Percentiles rank a stretch among this genome's conserved stretches.
Evolutionary conservation across 2,329 filamentous ascomycete species (phyloP).

Genomic region (Myriosclerotinia curreyana): DNA sequence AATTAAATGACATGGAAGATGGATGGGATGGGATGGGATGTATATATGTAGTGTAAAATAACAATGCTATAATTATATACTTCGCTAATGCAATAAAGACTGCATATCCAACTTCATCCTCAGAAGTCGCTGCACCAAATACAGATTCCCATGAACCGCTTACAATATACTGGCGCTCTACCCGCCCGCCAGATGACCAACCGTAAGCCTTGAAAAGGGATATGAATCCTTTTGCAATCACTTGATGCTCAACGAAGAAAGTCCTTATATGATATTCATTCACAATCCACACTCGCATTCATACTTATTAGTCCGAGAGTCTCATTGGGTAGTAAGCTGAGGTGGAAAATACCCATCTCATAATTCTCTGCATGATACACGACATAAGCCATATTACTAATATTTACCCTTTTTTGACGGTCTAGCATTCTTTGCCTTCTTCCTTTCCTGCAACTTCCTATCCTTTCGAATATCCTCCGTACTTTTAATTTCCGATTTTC

Average conservation of each 20-base stretch:
- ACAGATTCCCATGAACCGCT: neutral
- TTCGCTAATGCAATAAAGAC: no score
- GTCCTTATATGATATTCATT: neutral
- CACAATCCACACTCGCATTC: no score
- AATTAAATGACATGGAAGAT: no score
- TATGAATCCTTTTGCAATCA: neutral
- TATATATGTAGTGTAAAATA: no score
- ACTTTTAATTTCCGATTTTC: conserved; percentile 75
- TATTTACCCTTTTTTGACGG: conserved; percentile 58
- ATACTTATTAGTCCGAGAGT: neutral
- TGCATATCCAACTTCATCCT: no score
- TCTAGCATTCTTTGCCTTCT: conserved; percentile 83
- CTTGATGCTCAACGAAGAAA: neutral
- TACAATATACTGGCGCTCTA: neutral
- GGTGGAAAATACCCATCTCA: conserved; percentile 17
- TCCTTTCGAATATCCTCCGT: conserved; percentile 82
- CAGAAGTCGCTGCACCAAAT: no score
- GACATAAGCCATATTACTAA: conserved; percentile 11
- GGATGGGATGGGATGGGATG: no score
- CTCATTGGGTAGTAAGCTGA: neutral
- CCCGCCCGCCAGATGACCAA: neutral
- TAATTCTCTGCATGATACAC: conserved; percentile 24
- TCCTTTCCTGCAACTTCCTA: conserved; percentile 71
- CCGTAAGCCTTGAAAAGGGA: neutral
- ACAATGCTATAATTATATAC: no score